phyloP scores from a whole-genome alignment of 2,329 filamentous ascomycete species.

The Taxawa tesnikishii region DNA sequence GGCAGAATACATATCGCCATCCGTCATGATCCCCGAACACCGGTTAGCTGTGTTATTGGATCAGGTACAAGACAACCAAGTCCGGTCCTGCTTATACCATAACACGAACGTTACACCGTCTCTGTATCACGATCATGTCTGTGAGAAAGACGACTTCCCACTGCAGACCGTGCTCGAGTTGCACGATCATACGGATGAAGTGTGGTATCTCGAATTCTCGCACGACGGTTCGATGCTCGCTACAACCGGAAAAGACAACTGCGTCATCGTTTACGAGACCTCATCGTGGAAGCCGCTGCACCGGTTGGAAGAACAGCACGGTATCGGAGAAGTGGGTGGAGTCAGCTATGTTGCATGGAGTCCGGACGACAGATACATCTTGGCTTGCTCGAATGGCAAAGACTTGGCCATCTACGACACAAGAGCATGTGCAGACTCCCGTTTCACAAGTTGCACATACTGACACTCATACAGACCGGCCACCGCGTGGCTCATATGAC shows the following conservation, averaged over 20 bases:
- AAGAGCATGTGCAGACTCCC: constrained; percentile 11
- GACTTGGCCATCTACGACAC: constrained; percentile 21
- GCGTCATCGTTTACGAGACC: constrained; percentile 74
- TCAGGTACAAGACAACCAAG: constrained; percentile 73
- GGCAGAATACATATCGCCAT: constrained; percentile 78
- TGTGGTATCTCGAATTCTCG: constrained; percentile 88
- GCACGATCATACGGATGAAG: constrained; percentile 62
- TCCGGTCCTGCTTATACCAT: constrained; percentile 77
- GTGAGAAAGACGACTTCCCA: constrained; percentile 70
- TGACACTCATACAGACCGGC: constrained; percentile 56
- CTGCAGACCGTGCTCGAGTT: constrained; percentile 59
- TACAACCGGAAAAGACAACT: constrained; percentile 63
- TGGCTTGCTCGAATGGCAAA: constrained; percentile 53
- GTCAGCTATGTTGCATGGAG: constrained; percentile 83
- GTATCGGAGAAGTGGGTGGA: constrained; percentile 26
- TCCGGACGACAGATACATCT: constrained; percentile 74
- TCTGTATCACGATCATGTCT: constrained; percentile 78
- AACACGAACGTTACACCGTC: constrained; percentile 69
- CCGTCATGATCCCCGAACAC: constrained; percentile 92
- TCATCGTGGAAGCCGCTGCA: constrained; percentile 53
- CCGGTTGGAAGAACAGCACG: constrained; percentile 51
- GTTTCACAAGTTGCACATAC: too few relatives aligned
- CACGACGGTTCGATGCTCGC: constrained; percentile 74
- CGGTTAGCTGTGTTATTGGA: constrained; percentile 70
- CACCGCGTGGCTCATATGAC: constrained; percentile 50